Evolutionary conservation across 2,329 filamentous ascomycete species (phyloP), one percentile per base, ranked within the genome.

Genomic region (Hypocreales sp.): DNA sequence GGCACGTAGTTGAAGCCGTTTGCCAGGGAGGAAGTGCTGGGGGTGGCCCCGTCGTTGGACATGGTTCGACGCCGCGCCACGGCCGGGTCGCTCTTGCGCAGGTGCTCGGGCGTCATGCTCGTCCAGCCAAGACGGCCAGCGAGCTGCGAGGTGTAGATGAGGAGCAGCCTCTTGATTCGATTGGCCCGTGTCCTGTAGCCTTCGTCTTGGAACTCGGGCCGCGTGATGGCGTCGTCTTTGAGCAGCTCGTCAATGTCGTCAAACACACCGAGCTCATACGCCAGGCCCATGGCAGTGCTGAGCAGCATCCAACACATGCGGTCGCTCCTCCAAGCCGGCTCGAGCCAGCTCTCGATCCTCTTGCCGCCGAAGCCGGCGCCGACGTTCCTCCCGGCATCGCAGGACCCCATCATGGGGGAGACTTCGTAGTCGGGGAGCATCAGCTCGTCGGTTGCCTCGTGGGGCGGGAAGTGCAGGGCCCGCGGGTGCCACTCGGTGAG

Each of bases 291-390:
- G 10, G 83, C 84, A 20, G 84, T 92, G 44, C 83, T 92, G 17
- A 95, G 65, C 10, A 95, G 61, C 83, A 94, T 94, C 87, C 87
- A 94, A 46, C 82, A 92, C 81, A 94, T 92, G 29, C 84, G 79
- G 44, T 94, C 87, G 37, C 79, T 83, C 40, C 87, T 69, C 83
- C 87, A 94, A 7, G 83, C 87, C 3, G 90, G 90, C 50, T 98
- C 90, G 4, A 95, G 70, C 83, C 90, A 95, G 48, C 83, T 87
- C 46, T 93, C 84, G 36, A 94, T 90, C 16, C 84, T 65, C 48
- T 80, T 77, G 8, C 82, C 83, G 24, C 83, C 81, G 13, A 83
- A 67, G n/a, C 72, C 70, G 17, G 66, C 67, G 4, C 50, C 51
- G 4, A 48, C 32, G 4, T 41, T 45, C 13, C 41, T 45, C 6